Conservation (phyloP, 805 yeast species). For the Suhomyces sp. region DNA sequence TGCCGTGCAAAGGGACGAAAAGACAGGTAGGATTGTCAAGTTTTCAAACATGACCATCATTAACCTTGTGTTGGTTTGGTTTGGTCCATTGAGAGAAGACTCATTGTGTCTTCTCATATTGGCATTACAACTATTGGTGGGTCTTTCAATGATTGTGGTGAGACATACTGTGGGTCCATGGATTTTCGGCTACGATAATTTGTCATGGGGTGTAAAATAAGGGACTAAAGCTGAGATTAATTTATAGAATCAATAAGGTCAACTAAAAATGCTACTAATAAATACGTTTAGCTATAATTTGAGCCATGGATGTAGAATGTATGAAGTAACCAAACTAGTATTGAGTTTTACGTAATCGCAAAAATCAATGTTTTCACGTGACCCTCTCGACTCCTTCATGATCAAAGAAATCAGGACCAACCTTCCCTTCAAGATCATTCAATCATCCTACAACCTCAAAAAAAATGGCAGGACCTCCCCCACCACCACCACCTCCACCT, state of each 20-base stretch:
- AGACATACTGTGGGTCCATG: slow-evolving; percentile 86
- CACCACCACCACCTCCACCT: slow-evolving; percentile 36
- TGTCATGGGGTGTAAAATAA: slow-evolving; percentile 43
- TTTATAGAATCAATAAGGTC: no score
- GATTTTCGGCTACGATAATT: slow-evolving; percentile 86
- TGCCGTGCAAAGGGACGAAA: slow-evolving; percentile 23
- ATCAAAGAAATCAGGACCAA: no score
- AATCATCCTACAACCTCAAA: no score
- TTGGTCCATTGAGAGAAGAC: slow-evolving; percentile 91
- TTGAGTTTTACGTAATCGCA: no score
- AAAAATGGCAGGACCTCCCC: slow-evolving; percentile 33
- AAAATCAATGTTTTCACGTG: no score
- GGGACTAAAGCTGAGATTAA: no score
- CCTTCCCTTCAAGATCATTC: no score
- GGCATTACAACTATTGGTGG: slow-evolving; percentile 61
- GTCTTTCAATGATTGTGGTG: slow-evolving; percentile 61
- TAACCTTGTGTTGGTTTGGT: slow-evolving; percentile 77
- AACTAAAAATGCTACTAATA: no score
- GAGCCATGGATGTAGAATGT: no score
- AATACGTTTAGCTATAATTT: no score
- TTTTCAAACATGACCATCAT: slow-evolving; percentile 87
- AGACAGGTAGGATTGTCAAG: slow-evolving; percentile 28
- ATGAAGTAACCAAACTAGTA: no score
- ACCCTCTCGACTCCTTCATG: no score
- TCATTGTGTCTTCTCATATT: slow-evolving; percentile 61